A percentile compares a stretch with the other conserved stretches of the same genome.
These are phyloP conservation scores for Hypoxylon sp. DNA, from an alignment of 2,329 filamentous ascomycete genomes.

Conservation along the genomic window DNA sequence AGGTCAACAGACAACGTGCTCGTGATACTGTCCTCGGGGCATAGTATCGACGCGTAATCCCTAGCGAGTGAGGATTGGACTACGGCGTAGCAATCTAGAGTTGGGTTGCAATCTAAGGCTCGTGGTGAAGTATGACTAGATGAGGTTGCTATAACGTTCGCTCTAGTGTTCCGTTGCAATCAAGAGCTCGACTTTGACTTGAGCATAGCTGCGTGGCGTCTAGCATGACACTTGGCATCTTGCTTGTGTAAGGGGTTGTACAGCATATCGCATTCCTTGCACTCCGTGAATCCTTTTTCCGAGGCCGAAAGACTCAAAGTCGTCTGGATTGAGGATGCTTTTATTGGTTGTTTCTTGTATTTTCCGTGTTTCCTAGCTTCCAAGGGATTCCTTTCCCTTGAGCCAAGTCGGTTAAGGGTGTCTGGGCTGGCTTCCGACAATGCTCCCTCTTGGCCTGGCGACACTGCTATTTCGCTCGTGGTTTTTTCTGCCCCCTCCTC, in stretches of 20 bases:
- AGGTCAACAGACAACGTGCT: too few species aligned
- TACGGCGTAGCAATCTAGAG: too few species aligned
- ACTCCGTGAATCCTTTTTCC: constrained; percentile 52
- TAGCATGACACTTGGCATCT: constrained; percentile 53
- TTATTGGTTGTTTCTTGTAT: constrained; percentile 21
- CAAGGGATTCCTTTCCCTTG: constrained; percentile 8
- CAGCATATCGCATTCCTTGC: constrained; percentile 53
- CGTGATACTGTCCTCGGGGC: too few species aligned
- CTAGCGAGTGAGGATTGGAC: too few species aligned
- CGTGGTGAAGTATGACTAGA: too few species aligned
- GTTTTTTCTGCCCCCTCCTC: constrained; percentile 11
- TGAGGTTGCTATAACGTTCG: too few species aligned
- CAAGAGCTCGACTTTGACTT: constrained; percentile 35
- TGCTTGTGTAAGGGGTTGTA: constrained; percentile 57
- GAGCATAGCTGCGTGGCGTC: constrained; percentile 46
- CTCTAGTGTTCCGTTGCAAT: constrained; percentile 6
- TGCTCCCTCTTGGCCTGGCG: neutral
- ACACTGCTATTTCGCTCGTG: neutral
- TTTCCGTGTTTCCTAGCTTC: constrained; percentile 21
- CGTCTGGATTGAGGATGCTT: constrained; percentile 50
- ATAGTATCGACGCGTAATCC: too few species aligned
- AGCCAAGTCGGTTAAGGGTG: constrained; percentile 21
- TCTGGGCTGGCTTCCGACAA: constrained; percentile 23
- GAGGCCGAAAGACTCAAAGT: constrained; percentile 52
- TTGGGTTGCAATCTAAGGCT: too few species aligned